These are phyloP conservation scores for Ostreobium quekettii DNA, from an alignment of 139 green algal genomes.

Conservation along the genomic window DNA sequence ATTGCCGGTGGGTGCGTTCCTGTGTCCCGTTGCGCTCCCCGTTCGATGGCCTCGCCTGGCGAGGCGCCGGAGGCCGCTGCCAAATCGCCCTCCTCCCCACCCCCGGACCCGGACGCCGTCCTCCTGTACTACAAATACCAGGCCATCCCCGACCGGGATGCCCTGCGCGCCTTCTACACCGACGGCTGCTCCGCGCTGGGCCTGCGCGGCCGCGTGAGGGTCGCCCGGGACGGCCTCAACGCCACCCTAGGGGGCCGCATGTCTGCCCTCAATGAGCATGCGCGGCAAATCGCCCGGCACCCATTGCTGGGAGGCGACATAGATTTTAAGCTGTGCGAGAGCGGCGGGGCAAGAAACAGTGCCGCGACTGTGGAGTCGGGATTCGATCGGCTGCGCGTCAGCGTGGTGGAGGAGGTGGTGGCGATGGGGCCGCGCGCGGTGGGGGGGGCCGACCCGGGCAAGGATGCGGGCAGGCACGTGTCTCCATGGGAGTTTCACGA, in stretches of 20 bases:
- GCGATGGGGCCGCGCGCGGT: slow-evolving; percentile 30
- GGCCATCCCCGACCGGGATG: slow-evolving; percentile 20
- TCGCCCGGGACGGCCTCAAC: slow-evolving; percentile 55
- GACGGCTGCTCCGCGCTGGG: slow-evolving; percentile 20
- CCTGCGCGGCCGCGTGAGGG: slow-evolving; percentile 43
- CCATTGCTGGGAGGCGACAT: slow-evolving; percentile 28
- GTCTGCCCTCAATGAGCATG: slow-evolving; percentile 27
- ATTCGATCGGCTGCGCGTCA: slow-evolving; percentile 36
- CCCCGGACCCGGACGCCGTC: slow-evolving; percentile 22
- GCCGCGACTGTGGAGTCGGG: slow-evolving; percentile 25
- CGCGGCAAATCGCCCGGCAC: slow-evolving; percentile 13
- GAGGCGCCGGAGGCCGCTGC: too few species aligned
- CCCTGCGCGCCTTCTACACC: slow-evolving; percentile 21
- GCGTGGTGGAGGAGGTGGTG: slow-evolving; percentile 50
- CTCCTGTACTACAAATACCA: slow-evolving; percentile 62
- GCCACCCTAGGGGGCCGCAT: slow-evolving; percentile 31
- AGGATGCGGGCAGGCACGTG: slow-evolving; percentile 31
- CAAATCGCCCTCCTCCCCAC: not conserved
- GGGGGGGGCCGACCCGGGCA: slow-evolving; percentile 17
- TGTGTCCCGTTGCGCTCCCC: too few species aligned
- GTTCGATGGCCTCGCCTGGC: too few species aligned
- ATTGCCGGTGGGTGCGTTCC: too few species aligned
- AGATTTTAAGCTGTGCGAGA: slow-evolving; percentile 52
- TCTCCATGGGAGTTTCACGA: slow-evolving; percentile 46
- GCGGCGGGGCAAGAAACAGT: slow-evolving; percentile 2